A percentile compares a stretch with the other conserved stretches of the same genome.
phyloP scores from a whole-genome alignment of 73 alveolate species.

The Blepharisma japonicum region DNA sequence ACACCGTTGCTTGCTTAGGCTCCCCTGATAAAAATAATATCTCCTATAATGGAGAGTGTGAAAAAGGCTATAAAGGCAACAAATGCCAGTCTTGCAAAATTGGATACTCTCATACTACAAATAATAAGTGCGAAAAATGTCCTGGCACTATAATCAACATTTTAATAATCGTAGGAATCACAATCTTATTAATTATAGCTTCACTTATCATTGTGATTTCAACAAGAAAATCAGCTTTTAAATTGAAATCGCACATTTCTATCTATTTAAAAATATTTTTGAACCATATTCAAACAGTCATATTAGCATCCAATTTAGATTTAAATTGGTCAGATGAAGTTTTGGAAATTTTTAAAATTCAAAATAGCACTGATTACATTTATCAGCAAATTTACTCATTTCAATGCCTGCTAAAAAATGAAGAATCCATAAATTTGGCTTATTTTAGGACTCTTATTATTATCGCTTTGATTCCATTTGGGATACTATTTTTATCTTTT shows the following conservation, averaged over 20 bases:
- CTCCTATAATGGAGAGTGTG: slow-evolving; percentile 35
- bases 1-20: slow-evolving; percentile 15
- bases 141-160: slow-evolving; percentile 21
- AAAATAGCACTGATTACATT: slow-evolving; percentile 21
- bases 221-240: slow-evolving; percentile 32
- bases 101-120: slow-evolving; percentile 10
- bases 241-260: slow-evolving; percentile 37
- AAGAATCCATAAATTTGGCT: no score
- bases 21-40: background rate
- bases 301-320: slow-evolving; percentile 34
- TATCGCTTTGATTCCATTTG: no score
- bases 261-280: slow-evolving; percentile 51
- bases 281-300: slow-evolving; percentile 38
- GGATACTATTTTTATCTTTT: no score
- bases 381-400: slow-evolving; percentile 39
- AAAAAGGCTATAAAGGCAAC: slow-evolving; percentile 40
- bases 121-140: slow-evolving; percentile 36
- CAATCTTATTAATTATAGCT: background rate
- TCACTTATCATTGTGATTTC: slow-evolving; percentile 34
- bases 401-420: slow-evolving; percentile 55
- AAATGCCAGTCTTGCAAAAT: slow-evolving; percentile 33
- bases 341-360: slow-evolving; percentile 20
- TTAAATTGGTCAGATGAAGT: slow-evolving; percentile 47
- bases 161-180: background rate
- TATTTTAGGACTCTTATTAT: no score